Evolutionary conservation across 495 filamentous ascomycete genomes (phyloP).

Genomic region (Neurospora sp.): DNA sequence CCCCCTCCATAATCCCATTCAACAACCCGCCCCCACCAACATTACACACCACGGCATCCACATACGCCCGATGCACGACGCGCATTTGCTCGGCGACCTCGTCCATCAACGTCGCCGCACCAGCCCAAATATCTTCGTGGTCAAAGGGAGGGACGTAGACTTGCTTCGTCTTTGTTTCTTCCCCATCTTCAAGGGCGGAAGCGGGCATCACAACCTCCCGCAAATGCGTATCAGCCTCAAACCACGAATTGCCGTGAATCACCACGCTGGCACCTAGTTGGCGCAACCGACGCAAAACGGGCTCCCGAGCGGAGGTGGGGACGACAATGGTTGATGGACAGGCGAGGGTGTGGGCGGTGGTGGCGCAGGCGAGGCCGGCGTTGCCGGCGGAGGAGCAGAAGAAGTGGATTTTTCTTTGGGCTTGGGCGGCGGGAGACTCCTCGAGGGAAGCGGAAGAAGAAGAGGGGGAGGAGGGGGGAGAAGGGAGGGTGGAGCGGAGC

Average conservation of each 20-base stretch:
- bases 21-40: constrained; percentile 87
- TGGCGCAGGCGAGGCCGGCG: constrained; percentile 83
- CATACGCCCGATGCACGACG: constrained; percentile 21
- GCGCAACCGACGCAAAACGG: constrained; percentile 55
- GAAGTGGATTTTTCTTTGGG: constrained; percentile 51
- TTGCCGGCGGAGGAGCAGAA: constrained; percentile 85
- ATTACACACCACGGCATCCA: constrained; percentile 68
- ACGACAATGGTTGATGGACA: constrained; percentile 75
- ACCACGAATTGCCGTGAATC: too few species aligned
- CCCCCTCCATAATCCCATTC: constrained; percentile 55
- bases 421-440: background rate
- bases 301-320: constrained; percentile 49
- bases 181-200: background rate
- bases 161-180: constrained; percentile 29
- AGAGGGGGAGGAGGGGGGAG: constrained; percentile 13
- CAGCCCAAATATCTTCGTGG: constrained; percentile 74
- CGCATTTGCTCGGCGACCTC: constrained; percentile 57
- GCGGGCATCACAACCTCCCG: constrained; percentile 45
- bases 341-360: constrained; percentile 59
- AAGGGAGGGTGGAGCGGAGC: constrained; percentile 38
- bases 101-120: constrained; percentile 60
- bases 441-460: constrained; percentile 13
- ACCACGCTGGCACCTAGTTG: constrained; percentile 55
- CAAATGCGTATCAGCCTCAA: constrained; percentile 67
- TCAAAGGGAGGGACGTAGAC: constrained; percentile 95